Percentiles rank a stretch among this genome's conserved stretches.
These are phyloP conservation scores for Podospora comata DNA, from an alignment of 495 filamentous ascomycete species.

Conservation along the genomic window DNA sequence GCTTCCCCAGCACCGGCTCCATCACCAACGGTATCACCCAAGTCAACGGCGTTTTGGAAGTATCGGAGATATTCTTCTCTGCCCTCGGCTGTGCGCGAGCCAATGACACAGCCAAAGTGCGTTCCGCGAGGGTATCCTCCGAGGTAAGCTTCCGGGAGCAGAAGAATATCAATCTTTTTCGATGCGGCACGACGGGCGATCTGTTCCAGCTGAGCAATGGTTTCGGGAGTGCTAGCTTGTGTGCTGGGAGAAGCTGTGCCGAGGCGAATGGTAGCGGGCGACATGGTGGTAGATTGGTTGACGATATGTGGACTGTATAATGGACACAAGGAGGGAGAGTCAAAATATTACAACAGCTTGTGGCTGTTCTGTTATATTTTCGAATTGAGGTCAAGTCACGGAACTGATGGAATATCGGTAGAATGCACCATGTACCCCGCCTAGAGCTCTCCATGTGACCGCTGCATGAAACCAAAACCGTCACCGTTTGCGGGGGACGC, in stretches of 20 bases:
- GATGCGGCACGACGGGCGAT: conserved; percentile 52
- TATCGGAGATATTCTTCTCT: conserved; percentile 83
- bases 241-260: conserved; percentile 78
- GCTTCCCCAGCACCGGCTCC: conserved; percentile 62
- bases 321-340: background rate
- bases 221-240: conserved; percentile 57
- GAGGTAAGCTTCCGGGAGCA: conserved; percentile 92
- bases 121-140: conserved; percentile 90
- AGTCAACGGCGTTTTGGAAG: conserved; percentile 73
- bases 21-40: conserved; percentile 75
- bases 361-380: background rate
- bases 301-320: background rate
- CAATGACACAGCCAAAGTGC: conserved; percentile 71
- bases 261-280: conserved; percentile 54
- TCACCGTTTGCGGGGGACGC: background rate
- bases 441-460: background rate
- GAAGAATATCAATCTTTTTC: conserved; percentile 66
- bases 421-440: conserved; percentile 1
- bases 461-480: background rate
- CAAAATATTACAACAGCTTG: background rate
- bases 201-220: conserved; percentile 60
- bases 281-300: conserved; percentile 6
- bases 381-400: background rate
- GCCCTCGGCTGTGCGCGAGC: conserved; percentile 62
- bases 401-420: background rate